phyloP scores from a whole-genome alignment of 352 stramenopile genomes.

The Pythium coloratum region DNA sequence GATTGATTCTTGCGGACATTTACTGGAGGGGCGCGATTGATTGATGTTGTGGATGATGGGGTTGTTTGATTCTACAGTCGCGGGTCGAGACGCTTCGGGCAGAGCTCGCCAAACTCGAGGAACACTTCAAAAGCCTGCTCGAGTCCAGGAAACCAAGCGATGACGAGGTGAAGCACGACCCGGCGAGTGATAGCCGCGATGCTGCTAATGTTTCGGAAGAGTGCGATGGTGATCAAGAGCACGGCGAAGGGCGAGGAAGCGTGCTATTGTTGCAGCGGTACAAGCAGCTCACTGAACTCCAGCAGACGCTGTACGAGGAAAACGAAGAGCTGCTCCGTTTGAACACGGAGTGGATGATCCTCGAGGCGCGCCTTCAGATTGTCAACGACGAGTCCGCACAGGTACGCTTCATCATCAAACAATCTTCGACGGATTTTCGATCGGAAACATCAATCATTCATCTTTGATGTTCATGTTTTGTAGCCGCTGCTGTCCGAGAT shows the following conservation, averaged over 20 bases:
- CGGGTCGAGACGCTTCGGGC: slow-evolving; percentile 11
- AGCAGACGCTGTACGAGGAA: slow-evolving; percentile 10
- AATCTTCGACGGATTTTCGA: not conserved
- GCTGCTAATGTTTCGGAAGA: not conserved
- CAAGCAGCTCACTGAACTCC: slow-evolving; percentile 5
- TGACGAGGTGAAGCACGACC: not conserved
- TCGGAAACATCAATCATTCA: not conserved
- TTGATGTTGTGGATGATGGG: not conserved
- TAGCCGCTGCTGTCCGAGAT: not conserved
- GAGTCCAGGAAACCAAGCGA: not conserved
- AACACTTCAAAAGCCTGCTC: slow-evolving; percentile 3
- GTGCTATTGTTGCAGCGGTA: not conserved
- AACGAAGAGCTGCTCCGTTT: slow-evolving; percentile 8
- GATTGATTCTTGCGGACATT: not conserved
- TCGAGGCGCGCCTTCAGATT: slow-evolving; percentile 12
- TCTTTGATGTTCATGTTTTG: not conserved
- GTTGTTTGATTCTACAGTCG: not conserved
- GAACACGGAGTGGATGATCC: slow-evolving; percentile 10
- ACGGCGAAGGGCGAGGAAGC: not conserved
- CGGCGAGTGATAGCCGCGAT: not conserved
- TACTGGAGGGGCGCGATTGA: not conserved
- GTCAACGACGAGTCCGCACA: no score
- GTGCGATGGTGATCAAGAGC: not conserved
- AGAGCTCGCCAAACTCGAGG: slow-evolving; percentile 7
- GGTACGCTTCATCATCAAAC: not conserved